Evolutionary conservation across 106 monocot species (phyloP).

Genomic region (Chionographis japonica): DNA sequence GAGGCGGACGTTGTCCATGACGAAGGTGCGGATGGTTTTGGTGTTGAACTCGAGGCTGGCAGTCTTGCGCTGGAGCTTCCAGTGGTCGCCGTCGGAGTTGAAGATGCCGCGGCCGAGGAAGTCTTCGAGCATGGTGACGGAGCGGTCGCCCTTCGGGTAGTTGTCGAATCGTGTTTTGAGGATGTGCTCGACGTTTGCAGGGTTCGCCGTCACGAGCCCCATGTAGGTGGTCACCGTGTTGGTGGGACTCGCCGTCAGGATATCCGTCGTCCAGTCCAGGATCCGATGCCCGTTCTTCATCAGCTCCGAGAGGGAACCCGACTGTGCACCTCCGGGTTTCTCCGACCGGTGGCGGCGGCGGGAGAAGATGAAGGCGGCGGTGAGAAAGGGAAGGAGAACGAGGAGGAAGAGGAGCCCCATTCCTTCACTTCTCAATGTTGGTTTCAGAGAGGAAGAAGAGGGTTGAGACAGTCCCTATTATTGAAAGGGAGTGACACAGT

Average conservation of each 20-base stretch:
- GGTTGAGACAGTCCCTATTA: no score
- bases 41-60: constrained; percentile 8
- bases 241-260: background rate
- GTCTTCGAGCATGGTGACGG: background rate
- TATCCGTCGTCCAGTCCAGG: background rate
- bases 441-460: no score
- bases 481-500: no score
- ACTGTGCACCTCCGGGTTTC: background rate
- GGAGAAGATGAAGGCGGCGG: background rate
- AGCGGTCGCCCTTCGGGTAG: background rate
- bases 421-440: no score
- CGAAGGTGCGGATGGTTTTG: constrained; percentile 1
- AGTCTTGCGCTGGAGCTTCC: background rate
- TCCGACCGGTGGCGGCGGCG: background rate
- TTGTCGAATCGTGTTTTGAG: background rate
- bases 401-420: no score
- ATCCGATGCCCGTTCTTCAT: background rate
- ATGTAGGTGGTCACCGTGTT: background rate
- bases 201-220: background rate
- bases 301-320: background rate
- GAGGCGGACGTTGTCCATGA: background rate
- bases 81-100: constrained; percentile 5
- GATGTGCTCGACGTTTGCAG: background rate
- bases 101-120: background rate
- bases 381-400: background rate